A percentile compares a stretch with the other conserved stretches of the same genome.
These are phyloP conservation scores for Licmophora abbreviata DNA, from an alignment of 108 stramenopile species.

Conservation along the genomic window DNA sequence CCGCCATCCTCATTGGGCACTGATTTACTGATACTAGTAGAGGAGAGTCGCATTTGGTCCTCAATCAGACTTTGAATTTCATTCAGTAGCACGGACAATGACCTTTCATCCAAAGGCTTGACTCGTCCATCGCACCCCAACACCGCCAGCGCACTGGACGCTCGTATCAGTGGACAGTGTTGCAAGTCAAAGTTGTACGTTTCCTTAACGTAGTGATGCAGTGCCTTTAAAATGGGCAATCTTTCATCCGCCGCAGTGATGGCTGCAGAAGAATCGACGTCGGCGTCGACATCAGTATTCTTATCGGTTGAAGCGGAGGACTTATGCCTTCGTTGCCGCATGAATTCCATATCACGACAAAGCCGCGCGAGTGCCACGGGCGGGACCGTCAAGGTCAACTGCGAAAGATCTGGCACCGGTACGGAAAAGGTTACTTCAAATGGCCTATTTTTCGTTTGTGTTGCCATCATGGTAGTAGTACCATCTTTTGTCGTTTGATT, in stretches of 20 bases:
- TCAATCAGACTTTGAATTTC: too few relatives aligned
- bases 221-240: background rate
- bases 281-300: background rate
- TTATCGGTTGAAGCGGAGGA: background rate
- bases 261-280: background rate
- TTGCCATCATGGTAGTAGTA: background rate
- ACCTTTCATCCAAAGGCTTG: background rate
- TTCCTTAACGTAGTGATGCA: background rate
- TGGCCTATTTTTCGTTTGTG: background rate
- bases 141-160: conserved; percentile 1
- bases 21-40: too few relatives aligned
- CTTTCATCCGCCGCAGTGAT: background rate
- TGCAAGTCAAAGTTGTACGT: background rate
- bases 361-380: background rate
- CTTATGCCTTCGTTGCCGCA: background rate
- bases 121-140: background rate
- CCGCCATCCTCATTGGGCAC: too few relatives aligned
- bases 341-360: background rate
- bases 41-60: too few relatives aligned
- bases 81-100: too few relatives aligned
- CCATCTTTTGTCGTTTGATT: background rate
- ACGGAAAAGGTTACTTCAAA: conserved; percentile 1
- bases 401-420: background rate
- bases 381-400: background rate
- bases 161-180: background rate